Percentiles rank a stretch among this genome's conserved stretches.
Evolutionary conservation across 1,284 basidiomycete genomes (phyloP).

Genomic region (Moniliophthora roreri): DNA sequence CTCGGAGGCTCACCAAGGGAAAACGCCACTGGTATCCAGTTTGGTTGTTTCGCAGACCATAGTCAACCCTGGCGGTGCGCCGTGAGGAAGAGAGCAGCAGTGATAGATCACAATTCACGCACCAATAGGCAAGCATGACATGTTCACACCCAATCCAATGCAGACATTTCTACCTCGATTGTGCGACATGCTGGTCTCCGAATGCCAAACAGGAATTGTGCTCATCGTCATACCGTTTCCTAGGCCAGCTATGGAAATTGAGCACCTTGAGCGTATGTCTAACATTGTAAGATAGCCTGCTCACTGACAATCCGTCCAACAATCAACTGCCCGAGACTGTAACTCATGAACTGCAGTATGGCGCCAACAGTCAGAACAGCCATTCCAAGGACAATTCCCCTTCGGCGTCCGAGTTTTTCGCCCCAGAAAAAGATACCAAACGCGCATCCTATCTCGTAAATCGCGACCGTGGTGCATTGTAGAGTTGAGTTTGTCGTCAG

Average conservation of each 20-base stretch:
- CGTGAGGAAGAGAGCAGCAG: background rate
- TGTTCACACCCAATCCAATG: slow-evolving; percentile 8
- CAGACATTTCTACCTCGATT: slow-evolving; percentile 8
- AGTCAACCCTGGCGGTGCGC: slow-evolving; percentile 8
- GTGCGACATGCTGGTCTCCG: slow-evolving; percentile 5
- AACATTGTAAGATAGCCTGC: slow-evolving; percentile 14
- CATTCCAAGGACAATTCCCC: slow-evolving; percentile 17
- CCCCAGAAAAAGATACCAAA: slow-evolving; percentile 12
- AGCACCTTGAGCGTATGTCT: slow-evolving; percentile 10
- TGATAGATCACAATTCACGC: no score
- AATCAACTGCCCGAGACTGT: slow-evolving; percentile 19
- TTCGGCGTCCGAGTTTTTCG: slow-evolving; percentile 18
- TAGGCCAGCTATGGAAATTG: background rate
- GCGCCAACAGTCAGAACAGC: slow-evolving; percentile 16
- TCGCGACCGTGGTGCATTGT: slow-evolving; percentile 10
- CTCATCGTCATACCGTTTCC: slow-evolving; percentile 8
- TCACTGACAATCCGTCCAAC: slow-evolving; percentile 17
- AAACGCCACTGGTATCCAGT: slow-evolving; percentile 11
- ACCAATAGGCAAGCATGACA: slow-evolving; percentile 10
- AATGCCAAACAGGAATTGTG: slow-evolving; percentile 9
- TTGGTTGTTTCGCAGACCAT: slow-evolving; percentile 9
- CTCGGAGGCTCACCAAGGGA: slow-evolving; percentile 3
- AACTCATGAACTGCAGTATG: slow-evolving; percentile 16
- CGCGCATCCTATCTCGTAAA: slow-evolving; percentile 11
- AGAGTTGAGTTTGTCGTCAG: slow-evolving; percentile 7